These are phyloP conservation scores for Ascomycota sp. DNA, from an alignment of 2,329 filamentous ascomycete genomes.

Conservation along the genomic window DNA sequence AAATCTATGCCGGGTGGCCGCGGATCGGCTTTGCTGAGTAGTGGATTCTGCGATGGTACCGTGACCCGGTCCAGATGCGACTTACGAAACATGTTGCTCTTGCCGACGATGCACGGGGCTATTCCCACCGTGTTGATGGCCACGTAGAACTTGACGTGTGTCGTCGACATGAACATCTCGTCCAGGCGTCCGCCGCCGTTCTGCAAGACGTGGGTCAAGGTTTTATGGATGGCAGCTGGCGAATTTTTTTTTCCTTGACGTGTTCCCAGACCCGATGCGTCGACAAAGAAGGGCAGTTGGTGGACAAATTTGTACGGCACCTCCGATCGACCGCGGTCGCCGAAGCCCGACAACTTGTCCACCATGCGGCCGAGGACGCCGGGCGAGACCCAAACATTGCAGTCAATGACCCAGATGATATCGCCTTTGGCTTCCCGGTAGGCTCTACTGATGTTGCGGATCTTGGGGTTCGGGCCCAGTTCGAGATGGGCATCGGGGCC, in stretches of 20 bases:
- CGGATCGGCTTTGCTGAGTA: no score
- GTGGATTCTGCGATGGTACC: constrained; percentile 23
- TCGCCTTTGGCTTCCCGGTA: constrained; percentile 79
- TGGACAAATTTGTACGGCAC: constrained; percentile 80
- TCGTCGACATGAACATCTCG: constrained; percentile 83
- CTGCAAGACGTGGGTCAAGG: constrained; percentile 11
- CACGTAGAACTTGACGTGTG: constrained; percentile 92
- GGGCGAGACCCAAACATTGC: constrained; percentile 78
- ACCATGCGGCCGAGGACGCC: constrained; percentile 77
- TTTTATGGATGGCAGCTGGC: constrained; percentile 4
- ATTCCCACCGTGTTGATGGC: constrained; percentile 87
- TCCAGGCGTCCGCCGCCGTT: constrained; percentile 66
- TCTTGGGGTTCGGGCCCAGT: constrained; percentile 94
- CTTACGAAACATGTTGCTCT: constrained; percentile 95
- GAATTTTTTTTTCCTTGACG: no score
- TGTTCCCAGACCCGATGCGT: constrained; percentile 29
- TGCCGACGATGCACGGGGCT: constrained; percentile 86
- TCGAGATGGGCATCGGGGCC: constrained; percentile 27
- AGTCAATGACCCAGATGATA: constrained; percentile 86
- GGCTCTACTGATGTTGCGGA: constrained; percentile 83
- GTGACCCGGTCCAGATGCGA: constrained; percentile 68
- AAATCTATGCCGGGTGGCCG: constrained; percentile 58
- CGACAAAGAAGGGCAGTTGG: constrained; percentile 77
- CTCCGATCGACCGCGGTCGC: constrained; percentile 22
- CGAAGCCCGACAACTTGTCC: constrained; percentile 64